Conservation (phyloP, 495 filamentous ascomycete species). For the Penicillium nucicola region DNA sequence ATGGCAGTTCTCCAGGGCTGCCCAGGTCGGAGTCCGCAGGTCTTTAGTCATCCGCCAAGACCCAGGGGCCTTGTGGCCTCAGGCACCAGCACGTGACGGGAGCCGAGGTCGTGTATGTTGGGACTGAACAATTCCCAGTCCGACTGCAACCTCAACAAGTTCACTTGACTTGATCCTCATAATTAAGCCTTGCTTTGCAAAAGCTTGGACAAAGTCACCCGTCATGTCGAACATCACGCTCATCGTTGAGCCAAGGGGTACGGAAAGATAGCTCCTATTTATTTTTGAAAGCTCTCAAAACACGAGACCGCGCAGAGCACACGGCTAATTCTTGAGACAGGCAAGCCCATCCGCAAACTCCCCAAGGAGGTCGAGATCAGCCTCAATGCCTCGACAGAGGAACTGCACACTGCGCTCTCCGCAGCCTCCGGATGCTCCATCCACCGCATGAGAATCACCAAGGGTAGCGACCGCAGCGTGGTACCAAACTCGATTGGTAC, state of each 20-base stretch:
- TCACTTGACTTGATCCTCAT: neutral
- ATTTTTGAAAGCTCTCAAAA: neutral
- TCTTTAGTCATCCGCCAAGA: conserved; percentile 1
- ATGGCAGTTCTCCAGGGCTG: no score
- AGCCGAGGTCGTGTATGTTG: conserved; percentile 14
- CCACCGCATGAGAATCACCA: conserved; percentile 68
- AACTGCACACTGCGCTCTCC: conserved; percentile 59
- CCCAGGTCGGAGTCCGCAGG: no score
- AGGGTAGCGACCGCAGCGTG: conserved; percentile 62
- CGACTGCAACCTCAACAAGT: conserved; percentile 8
- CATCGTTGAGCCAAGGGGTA: conserved; percentile 41
- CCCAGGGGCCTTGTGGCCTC: conserved; percentile 3
- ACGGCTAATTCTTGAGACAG: conserved; percentile 22
- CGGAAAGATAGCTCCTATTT: conserved; percentile 8
- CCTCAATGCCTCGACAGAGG: conserved; percentile 56
- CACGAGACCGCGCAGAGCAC: neutral
- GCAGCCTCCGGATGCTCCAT: conserved; percentile 48
- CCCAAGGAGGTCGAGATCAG: conserved; percentile 63
- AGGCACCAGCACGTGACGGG: conserved; percentile 12
- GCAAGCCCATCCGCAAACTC: conserved; percentile 67
- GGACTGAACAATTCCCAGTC: conserved; percentile 1
- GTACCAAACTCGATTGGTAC: conserved; percentile 69
- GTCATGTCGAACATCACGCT: conserved; percentile 36
- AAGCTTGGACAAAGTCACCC: neutral
- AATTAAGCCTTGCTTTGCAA: neutral